Percentiles rank a stretch among this genome's conserved stretches.
Conservation (phyloP, 768 basidiomycete species). For the Tulasnella sp. region DNA sequence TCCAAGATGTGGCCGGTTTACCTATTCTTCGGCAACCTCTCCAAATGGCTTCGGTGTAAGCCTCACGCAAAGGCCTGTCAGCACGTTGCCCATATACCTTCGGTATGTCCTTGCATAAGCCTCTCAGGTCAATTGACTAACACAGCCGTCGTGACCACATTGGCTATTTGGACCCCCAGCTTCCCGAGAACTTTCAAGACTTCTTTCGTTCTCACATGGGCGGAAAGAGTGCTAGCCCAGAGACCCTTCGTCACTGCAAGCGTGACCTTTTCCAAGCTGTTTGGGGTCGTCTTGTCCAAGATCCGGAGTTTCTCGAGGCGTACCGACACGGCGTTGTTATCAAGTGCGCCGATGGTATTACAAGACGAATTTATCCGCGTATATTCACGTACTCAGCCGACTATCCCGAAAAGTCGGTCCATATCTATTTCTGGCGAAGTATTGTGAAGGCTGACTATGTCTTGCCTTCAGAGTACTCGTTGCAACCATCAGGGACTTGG, state of each 20-base stretch:
- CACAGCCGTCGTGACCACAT: not conserved
- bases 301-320: slow-evolving; percentile 10
- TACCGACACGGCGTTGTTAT: slow-evolving; percentile 14
- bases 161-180: not conserved
- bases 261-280: slow-evolving; percentile 14
- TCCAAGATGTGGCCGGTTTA: slow-evolving; percentile 14
- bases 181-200: slow-evolving; percentile 10
- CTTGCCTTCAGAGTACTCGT: slow-evolving; percentile 10
- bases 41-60: not conserved
- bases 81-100: slow-evolving; percentile 5
- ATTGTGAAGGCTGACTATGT: not conserved
- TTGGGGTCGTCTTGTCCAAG: slow-evolving; percentile 9
- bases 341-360: slow-evolving; percentile 8
- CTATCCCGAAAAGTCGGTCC: slow-evolving; percentile 30
- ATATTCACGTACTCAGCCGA: slow-evolving; percentile 29
- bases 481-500: not conserved
- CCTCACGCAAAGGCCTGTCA: not conserved
- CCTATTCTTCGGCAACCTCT: slow-evolving; percentile 8
- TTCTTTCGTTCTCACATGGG: not conserved
- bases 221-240: not conserved
- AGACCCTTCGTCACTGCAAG: not conserved
- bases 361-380: slow-evolving; percentile 18
- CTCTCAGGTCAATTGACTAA: not conserved
- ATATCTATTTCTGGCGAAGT: not conserved
- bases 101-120: not conserved